Conservation (phyloP, 1,284 basidiomycete species). For the Bondarzewia mesenterica region DNA sequence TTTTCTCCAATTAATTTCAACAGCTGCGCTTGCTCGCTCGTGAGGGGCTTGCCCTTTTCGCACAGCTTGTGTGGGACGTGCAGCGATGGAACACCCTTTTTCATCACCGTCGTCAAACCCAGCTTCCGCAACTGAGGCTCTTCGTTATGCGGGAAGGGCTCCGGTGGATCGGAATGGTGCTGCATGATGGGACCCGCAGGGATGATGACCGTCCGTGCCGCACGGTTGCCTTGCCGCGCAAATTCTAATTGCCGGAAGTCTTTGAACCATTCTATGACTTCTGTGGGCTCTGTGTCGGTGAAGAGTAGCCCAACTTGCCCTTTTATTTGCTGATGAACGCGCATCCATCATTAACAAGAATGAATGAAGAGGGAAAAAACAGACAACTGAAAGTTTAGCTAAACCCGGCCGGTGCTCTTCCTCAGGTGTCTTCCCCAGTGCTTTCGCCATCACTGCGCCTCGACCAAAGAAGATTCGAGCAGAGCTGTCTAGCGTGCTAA, state of each 20-base stretch:
- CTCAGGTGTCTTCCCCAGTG: slow-evolving; percentile 83
- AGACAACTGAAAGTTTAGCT: slow-evolving; percentile 71
- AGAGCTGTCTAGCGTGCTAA: slow-evolving; percentile 47
- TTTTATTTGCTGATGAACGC: slow-evolving; percentile 65
- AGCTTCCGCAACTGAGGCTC: slow-evolving; percentile 93
- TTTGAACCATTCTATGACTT: slow-evolving; percentile 92
- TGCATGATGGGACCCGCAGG: slow-evolving; percentile 71
- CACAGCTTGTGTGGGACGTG: slow-evolving; percentile 80
- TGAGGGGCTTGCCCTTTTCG: slow-evolving; percentile 74
- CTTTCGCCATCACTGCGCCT: slow-evolving; percentile 92
- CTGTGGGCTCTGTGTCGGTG: slow-evolving; percentile 81
- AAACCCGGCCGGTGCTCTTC: slow-evolving; percentile 83
- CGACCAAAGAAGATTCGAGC: slow-evolving; percentile 92
- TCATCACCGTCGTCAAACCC: slow-evolving; percentile 81
- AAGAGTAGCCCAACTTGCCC: slow-evolving; percentile 92
- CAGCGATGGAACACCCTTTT: slow-evolving; percentile 84
- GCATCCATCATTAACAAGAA: slow-evolving; percentile 3
- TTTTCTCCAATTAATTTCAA: slow-evolving; percentile 83
- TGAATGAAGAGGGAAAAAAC: slow-evolving; percentile 18
- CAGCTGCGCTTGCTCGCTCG: slow-evolving; percentile 80
- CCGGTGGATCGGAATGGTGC: slow-evolving; percentile 64
- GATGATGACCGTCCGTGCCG: slow-evolving; percentile 69
- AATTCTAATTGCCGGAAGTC: slow-evolving; percentile 89
- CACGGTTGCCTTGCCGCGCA: slow-evolving; percentile 81
- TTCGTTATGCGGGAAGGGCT: slow-evolving; percentile 93